Base-by-base conservation (phyloP, 2,329 filamentous ascomycete species). In the Alternaria postmessia region DNA sequence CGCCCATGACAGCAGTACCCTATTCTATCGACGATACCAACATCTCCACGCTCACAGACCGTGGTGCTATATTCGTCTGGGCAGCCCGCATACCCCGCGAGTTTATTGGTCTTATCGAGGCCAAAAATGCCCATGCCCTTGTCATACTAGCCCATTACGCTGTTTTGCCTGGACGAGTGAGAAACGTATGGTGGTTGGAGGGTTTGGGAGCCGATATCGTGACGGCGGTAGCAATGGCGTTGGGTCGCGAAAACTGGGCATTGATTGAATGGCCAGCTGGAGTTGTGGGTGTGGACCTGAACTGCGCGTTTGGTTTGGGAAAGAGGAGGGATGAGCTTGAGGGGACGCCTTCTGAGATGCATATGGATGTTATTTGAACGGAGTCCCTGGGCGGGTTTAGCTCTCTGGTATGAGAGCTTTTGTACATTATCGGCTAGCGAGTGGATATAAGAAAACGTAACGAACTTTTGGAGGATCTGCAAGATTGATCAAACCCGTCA, bases 61-160 rank as follows among this genome's bases (percentile, higher is more conserved):
- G 75, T 5, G 75, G 73, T 7, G 71, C 75, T 3, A 73, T 78
- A 2, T 76, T 77, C 26, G 67, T 75, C 5, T 78, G 75, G 75
- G 67, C 69, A 0, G 59, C 70, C 2, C 59, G 62, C 2, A 69
- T 77, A 9, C 69, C 70, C 12, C 67, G 70, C 11, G 69, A 74
- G 12, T 77, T 75, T 32, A 69, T 77, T 3, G 54, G 63, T 16
- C 59, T 76, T 16, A 57, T 79, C 24, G 72, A 74, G 32, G 54
- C 65, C 39, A 73, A 73, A 51, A 71, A 78, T 30, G 57, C 63
- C 1, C 68, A 75, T 18, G 77, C 77, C 1, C 59, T 81, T 14
- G 72, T 80, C 26, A 71, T 81, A 18, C 59, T 80, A 9, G 78
- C 77, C 9, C 72, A 80, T 54, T 80, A 75, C 54, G 78, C 77